Conservation (phyloP, 2,329 filamentous ascomycete genomes). For the Pseudogymnoascus pannorum region DNA sequence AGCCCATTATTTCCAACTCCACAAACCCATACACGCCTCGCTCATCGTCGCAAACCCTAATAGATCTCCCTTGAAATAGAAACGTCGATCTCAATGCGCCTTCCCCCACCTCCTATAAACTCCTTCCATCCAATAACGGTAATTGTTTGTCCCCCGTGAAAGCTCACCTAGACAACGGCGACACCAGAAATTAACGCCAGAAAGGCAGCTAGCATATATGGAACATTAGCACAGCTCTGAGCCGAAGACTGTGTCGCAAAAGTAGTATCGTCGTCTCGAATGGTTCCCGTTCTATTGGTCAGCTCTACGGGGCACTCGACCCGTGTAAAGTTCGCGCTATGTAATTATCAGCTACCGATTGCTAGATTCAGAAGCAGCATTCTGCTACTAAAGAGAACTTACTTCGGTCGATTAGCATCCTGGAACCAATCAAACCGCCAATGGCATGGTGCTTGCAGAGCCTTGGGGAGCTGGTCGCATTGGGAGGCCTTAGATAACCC, state of each 20-base stretch:
- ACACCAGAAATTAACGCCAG: background rate
- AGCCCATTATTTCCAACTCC: background rate
- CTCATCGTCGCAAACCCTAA: background rate
- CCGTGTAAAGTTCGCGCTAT: background rate
- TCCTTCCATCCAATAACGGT: background rate
- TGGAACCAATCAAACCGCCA: background rate
- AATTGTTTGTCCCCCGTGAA: background rate
- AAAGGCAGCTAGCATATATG: background rate
- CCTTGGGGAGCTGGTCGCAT: background rate
- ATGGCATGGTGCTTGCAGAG: background rate
- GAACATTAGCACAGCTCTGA: background rate
- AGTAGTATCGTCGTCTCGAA: background rate
- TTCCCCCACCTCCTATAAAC: background rate
- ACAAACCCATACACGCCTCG: background rate
- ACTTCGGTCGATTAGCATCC: background rate
- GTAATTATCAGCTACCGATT: background rate
- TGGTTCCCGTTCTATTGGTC: background rate
- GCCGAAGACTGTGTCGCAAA: background rate
- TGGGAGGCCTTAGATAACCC: background rate
- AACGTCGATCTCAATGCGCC: background rate
- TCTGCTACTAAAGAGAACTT: background rate
- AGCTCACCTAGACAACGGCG: background rate
- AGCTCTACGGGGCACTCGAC: background rate
- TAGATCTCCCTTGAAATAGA: background rate
- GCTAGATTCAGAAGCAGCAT: background rate